Evolutionary conservation across 169 alveolate genomes (phyloP).

Genomic region (Eimeria sp.): DNA sequence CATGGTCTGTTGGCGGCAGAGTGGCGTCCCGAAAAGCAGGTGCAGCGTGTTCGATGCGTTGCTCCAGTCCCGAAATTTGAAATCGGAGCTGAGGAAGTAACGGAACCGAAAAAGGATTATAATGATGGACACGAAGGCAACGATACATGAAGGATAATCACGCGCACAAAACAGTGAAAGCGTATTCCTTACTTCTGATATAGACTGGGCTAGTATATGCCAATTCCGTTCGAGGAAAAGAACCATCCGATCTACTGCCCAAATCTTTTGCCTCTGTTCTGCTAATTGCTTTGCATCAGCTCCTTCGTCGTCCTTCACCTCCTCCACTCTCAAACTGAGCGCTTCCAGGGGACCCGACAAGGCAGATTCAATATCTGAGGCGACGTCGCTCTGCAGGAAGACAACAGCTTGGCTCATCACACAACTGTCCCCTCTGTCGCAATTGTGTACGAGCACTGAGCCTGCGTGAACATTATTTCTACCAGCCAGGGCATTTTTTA

Average conservation of each 20-base stretch:
- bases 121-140: not conserved
- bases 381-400: constrained; percentile 56
- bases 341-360: constrained; percentile 51
- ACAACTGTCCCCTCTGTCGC: not conserved
- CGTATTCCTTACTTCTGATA: constrained; percentile 46
- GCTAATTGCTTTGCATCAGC: constrained; percentile 59
- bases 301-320: constrained; percentile 17
- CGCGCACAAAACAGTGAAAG: not conserved
- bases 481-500: not conserved
- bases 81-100: constrained; percentile 34
- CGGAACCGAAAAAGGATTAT: not conserved
- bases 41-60: constrained; percentile 38
- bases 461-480: not conserved
- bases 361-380: constrained; percentile 67
- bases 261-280: constrained; percentile 32
- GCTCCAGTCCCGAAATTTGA: constrained; percentile 62
- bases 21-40: constrained; percentile 14
- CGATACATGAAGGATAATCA: not conserved
- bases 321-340: constrained; percentile 3
- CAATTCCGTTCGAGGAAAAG: constrained; percentile 57
- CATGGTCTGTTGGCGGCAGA: constrained; percentile 41
- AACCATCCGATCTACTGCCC: constrained; percentile 70
- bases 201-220: constrained; percentile 54
- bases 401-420: not conserved
- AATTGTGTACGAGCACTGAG: not conserved